phyloP scores from a whole-genome alignment of 2,329 filamentous ascomycete species.

The Botryotinia calthae region DNA sequence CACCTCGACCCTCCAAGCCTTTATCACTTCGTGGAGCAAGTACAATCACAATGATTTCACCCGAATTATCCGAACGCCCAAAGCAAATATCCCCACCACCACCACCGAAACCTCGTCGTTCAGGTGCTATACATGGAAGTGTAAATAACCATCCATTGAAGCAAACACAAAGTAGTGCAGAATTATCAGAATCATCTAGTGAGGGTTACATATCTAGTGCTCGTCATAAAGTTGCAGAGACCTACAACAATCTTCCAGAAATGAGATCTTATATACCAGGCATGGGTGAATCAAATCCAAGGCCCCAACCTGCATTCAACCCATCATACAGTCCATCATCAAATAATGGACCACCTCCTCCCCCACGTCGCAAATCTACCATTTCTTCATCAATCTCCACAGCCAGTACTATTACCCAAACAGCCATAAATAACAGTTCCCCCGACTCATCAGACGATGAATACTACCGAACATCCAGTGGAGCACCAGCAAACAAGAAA shows the following conservation, averaged over 20 bases:
- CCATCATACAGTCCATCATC: constrained; percentile 18
- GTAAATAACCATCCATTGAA: constrained; percentile 31
- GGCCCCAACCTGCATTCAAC: neutral
- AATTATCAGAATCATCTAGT: constrained; percentile 26
- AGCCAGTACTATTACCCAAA: constrained; percentile 26
- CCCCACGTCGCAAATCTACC: constrained; percentile 28
- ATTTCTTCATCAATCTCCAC: constrained; percentile 8
- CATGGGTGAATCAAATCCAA: constrained; percentile 11
- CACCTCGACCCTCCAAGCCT: constrained; percentile 59
- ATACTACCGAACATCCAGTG: constrained; percentile 24
- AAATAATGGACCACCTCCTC: constrained; percentile 27
- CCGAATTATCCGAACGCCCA: constrained; percentile 43
- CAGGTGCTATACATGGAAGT: constrained; percentile 16
- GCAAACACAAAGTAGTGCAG: constrained; percentile 33
- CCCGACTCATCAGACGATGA: constrained; percentile 36
- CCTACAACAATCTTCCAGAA: constrained; percentile 38
- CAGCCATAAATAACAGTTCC: constrained; percentile 21
- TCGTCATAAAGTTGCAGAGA: constrained; percentile 34
- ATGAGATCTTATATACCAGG: constrained; percentile 36
- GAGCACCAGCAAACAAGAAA: constrained; percentile 56
- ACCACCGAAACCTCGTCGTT: constrained; percentile 34
- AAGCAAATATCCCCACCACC: constrained; percentile 42
- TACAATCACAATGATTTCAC: constrained; percentile 25
- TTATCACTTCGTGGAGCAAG: constrained; percentile 49
- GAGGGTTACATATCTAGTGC: constrained; percentile 36